Evolutionary conservation across 2,329 filamentous ascomycete genomes (phyloP).

Genomic region (Hypoxylon rubiginosum): DNA sequence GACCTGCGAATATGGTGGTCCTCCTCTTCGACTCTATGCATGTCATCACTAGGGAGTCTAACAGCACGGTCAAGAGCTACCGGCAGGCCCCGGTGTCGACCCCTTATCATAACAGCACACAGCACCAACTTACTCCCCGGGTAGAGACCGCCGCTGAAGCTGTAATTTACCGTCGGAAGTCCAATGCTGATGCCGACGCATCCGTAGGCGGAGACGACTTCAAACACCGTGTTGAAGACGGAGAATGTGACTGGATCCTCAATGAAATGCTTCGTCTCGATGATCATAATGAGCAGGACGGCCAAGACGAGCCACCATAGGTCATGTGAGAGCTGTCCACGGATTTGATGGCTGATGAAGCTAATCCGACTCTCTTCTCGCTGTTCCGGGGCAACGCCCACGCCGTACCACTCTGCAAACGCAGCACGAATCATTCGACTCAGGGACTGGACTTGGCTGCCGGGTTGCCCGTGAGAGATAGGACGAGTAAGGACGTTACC

Average conservation of each 20-base stretch:
- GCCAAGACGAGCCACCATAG: slow-evolving; percentile 74
- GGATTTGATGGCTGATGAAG: slow-evolving; percentile 68
- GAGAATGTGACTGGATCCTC: slow-evolving; percentile 66
- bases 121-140: slow-evolving; percentile 68
- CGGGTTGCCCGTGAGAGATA: slow-evolving; percentile 35
- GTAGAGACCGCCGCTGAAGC: slow-evolving; percentile 68
- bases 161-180: slow-evolving; percentile 64
- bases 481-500: slow-evolving; percentile 26
- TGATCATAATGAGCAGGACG: slow-evolving; percentile 70
- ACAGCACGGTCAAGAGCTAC: slow-evolving; percentile 69
- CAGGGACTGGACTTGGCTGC: slow-evolving; percentile 33
- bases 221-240: slow-evolving; percentile 71
- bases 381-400: slow-evolving; percentile 44
- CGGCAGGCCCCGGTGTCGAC: slow-evolving; percentile 67
- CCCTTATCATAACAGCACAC: slow-evolving; percentile 68
- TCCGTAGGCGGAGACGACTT: slow-evolving; percentile 69
- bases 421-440: slow-evolving; percentile 41
- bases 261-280: slow-evolving; percentile 68
- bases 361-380: slow-evolving; percentile 58
- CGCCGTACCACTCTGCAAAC: slow-evolving; percentile 48
- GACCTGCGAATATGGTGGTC: slow-evolving; percentile 57
- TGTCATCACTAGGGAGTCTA: slow-evolving; percentile 55
- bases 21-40: slow-evolving; percentile 58
- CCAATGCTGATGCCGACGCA: slow-evolving; percentile 71
- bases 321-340: slow-evolving; percentile 73